phyloP scores from a whole-genome alignment of 2,329 filamentous ascomycete genomes.

The Aspergillus nomiae region DNA sequence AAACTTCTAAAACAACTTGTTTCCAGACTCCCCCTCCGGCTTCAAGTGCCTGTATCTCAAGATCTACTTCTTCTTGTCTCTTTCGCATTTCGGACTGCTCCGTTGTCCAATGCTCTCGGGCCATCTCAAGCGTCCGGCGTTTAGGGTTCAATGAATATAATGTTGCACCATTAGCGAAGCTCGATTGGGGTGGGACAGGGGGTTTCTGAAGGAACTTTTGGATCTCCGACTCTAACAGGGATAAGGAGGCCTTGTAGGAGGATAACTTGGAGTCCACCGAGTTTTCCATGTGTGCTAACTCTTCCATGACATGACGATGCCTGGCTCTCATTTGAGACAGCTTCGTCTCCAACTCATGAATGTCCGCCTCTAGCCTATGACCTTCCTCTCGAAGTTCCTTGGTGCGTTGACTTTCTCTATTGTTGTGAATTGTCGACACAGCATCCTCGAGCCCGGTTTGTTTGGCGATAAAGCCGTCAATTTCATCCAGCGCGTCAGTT shows the following conservation, averaged over 20 bases:
- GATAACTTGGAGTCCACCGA: slow-evolving; percentile 60
- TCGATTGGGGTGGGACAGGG: slow-evolving; percentile 42
- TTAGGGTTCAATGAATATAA: slow-evolving; percentile 58
- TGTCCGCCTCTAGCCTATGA: slow-evolving; percentile 56
- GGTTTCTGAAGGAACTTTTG: slow-evolving; percentile 54
- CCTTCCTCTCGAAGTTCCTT: slow-evolving; percentile 54
- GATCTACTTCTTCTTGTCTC: slow-evolving; percentile 50
- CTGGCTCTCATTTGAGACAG: slow-evolving; percentile 58
- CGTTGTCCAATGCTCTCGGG: slow-evolving; percentile 57
- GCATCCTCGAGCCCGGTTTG: slow-evolving; percentile 52
- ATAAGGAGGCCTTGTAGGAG: slow-evolving; percentile 59
- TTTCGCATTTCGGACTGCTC: slow-evolving; percentile 50
- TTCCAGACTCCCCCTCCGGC: slow-evolving; percentile 63
- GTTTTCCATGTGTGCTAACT: slow-evolving; percentile 58
- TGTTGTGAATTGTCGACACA: slow-evolving; percentile 52
- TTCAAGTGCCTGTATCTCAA: slow-evolving; percentile 59
- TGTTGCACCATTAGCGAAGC: slow-evolving; percentile 33
- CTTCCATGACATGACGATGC: slow-evolving; percentile 55
- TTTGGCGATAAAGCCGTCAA: slow-evolving; percentile 55
- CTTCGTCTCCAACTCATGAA: slow-evolving; percentile 58
- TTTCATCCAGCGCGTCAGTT: slow-evolving; percentile 50
- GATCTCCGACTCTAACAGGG: slow-evolving; percentile 58
- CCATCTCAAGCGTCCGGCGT: slow-evolving; percentile 62
- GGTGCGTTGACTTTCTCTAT: slow-evolving; percentile 47
- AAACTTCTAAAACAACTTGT: slow-evolving; percentile 54